These are phyloP conservation scores for Smallanthus sonchifolius DNA, from an alignment of 129 eudicot species.

Conservation along the genomic window DNA sequence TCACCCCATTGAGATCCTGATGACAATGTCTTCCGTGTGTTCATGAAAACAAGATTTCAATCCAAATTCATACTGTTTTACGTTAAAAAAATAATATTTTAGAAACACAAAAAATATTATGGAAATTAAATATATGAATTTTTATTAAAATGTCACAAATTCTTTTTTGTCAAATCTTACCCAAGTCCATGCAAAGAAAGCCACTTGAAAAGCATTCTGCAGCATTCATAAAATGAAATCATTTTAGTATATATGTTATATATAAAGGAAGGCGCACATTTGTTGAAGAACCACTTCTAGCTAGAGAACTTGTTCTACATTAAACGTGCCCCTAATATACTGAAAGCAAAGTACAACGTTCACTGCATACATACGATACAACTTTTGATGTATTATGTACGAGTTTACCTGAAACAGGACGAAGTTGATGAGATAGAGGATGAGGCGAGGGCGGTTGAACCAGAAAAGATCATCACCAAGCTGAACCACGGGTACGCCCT, in stretches of 20 bases:
- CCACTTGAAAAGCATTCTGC: constrained; percentile 72
- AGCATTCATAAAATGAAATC: constrained; percentile 3
- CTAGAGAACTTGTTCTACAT: too few relatives aligned
- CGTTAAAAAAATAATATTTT: not conserved
- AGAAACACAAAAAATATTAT: not conserved
- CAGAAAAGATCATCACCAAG: constrained; percentile 58
- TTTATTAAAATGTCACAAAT: not conserved
- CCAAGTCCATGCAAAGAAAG: constrained; percentile 68
- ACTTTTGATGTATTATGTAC: not conserved
- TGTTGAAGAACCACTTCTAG: not conserved
- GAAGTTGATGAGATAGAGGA: constrained; percentile 52
- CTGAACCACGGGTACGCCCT: constrained; percentile 46
- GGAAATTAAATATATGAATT: not conserved
- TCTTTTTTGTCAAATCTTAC: constrained; percentile 32
- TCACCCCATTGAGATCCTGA: constrained; percentile 59
- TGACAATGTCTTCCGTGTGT: constrained; percentile 33
- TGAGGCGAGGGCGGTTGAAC: constrained; percentile 59
- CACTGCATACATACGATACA: not conserved
- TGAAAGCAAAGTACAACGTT: not conserved
- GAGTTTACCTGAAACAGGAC: constrained; percentile 52
- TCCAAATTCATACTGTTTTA: constrained; percentile 56
- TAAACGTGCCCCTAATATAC: not conserved
- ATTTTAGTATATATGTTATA: not conserved
- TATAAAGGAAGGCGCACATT: not conserved
- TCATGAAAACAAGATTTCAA: constrained; percentile 53